These are phyloP conservation scores for Lachnellula willkommii DNA, from an alignment of 2,329 filamentous ascomycete genomes.

Conservation along the genomic window DNA sequence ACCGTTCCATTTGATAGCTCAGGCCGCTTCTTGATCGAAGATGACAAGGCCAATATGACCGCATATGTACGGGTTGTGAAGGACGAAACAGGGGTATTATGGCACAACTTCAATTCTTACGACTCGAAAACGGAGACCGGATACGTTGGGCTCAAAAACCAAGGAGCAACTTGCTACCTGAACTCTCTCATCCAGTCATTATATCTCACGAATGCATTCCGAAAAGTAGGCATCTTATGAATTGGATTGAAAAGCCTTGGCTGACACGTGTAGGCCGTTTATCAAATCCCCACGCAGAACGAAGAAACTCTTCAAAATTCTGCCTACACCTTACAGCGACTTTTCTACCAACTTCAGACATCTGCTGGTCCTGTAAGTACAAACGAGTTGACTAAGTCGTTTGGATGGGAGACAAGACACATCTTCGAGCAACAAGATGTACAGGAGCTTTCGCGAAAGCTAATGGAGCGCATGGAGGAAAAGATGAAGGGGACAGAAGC, in stretches of 20 bases:
- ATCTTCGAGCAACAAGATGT: slow-evolving; percentile 99
- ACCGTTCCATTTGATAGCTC: slow-evolving; percentile 67
- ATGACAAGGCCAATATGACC: slow-evolving; percentile 72
- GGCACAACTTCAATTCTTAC: slow-evolving; percentile 91
- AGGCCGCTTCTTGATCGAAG: slow-evolving; percentile 67
- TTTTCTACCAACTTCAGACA: slow-evolving; percentile 94
- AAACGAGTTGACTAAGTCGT: slow-evolving; percentile 89
- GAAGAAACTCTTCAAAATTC: slow-evolving; percentile 80
- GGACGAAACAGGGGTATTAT: slow-evolving; percentile 81
- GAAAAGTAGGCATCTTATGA: slow-evolving; percentile 57
- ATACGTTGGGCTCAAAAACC: slow-evolving; percentile 93
- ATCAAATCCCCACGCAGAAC: slow-evolving; percentile 88
- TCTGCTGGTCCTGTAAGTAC: slow-evolving; percentile 79
- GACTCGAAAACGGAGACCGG: slow-evolving; percentile 99
- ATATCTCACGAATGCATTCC: slow-evolving; percentile 87
- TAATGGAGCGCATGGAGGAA: slow-evolving; percentile 96
- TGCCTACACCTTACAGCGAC: slow-evolving; percentile 84
- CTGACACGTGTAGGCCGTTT: slow-evolving; percentile 64
- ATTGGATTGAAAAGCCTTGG: background rate
- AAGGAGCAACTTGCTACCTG: slow-evolving; percentile 86
- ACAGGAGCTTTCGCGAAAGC: slow-evolving; percentile 88
- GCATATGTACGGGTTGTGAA: slow-evolving; percentile 78
- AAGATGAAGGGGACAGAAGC: slow-evolving; percentile 96
- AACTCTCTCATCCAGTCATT: slow-evolving; percentile 80
- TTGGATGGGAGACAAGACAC: slow-evolving; percentile 96